Evolutionary conservation across 352 stramenopile species (phyloP), one percentile per base, ranked within the genome.

Genomic region (Pythium dissimile): DNA sequence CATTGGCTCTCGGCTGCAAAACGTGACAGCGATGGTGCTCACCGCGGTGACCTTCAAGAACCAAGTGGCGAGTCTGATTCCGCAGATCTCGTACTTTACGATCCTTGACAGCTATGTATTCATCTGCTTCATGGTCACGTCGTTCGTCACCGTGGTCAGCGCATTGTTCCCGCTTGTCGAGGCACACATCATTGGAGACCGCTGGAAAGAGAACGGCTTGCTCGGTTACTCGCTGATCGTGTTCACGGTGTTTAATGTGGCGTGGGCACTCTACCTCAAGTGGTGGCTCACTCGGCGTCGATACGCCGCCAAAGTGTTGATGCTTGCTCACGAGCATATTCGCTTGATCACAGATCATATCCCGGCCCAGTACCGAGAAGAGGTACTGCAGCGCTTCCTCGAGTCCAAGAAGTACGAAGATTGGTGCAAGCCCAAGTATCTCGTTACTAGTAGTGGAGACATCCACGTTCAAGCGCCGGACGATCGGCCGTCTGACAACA

Each of bases 61-160:
- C 55, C 59, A 80, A n/a, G 73, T 87, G 1, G 67, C 71, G 21
- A 66, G 66, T 1, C 38, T 76, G 0, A 75, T 85, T 2, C 80
- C 80, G 10, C 71, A 86, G 39, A 74, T 89, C 10, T 82, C 77
- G 44, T 89, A 89, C 51, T 77, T 86, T 26, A 89, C 80, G 24
- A 72, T 65, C 1, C 53, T 88, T 20, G 77, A 88, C 49, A 67
- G 74, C 55, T 88, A 83, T 32, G 71, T 88, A 0, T 83, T 76
- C 34, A 78, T 84, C 45, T 85, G 75, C 72, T 88, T 88, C 58
- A 51, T 85, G 7, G 66, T 84, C 34, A 64, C 75, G 11, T 84
- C 64, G 31, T n/a, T 72, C 9, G 73, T 88, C 11, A 71, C 75
- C 20, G 48, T 88, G 39, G 77, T 82, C 58, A 88, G 80, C 44